Conservation (phyloP, 805 yeast species). For the Yarrowia sp. region DNA sequence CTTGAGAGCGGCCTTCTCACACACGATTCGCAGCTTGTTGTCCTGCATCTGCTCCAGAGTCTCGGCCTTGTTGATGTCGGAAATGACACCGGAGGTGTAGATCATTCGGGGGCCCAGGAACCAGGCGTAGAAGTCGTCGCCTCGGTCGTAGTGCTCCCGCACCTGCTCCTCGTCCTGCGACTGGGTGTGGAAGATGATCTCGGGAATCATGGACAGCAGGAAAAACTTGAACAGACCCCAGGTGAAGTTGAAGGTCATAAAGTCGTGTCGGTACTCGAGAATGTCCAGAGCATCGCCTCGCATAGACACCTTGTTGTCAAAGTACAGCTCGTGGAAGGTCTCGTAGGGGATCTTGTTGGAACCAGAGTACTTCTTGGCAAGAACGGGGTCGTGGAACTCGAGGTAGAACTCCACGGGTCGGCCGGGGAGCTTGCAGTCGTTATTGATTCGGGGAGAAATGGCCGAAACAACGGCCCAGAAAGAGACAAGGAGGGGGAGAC, state of each 20-base stretch:
- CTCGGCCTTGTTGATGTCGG: slow-evolving; percentile 74
- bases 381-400: slow-evolving; percentile 77
- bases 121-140: slow-evolving; percentile 94
- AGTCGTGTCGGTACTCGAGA: slow-evolving; percentile 87
- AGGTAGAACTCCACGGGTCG: slow-evolving; percentile 79
- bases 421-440: slow-evolving; percentile 76
- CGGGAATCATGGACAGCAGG: slow-evolving; percentile 88
- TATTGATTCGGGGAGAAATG: slow-evolving; percentile 80
- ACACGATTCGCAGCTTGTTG: slow-evolving; percentile 84
- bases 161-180: slow-evolving; percentile 97
- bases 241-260: slow-evolving; percentile 86
- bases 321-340: slow-evolving; percentile 87
- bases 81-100: slow-evolving; percentile 85
- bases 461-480: slow-evolving; percentile 83
- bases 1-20: slow-evolving; percentile 80
- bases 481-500: slow-evolving; percentile 76
- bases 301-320: slow-evolving; percentile 81
- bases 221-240: slow-evolving; percentile 77
- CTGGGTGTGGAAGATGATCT: slow-evolving; percentile 87
- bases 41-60: slow-evolving; percentile 77
- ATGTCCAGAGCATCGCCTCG: slow-evolving; percentile 87
- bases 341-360: slow-evolving; percentile 85
- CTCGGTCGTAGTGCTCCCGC: slow-evolving; percentile 93
- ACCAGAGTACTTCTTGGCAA: slow-evolving; percentile 74
- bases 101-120: slow-evolving; percentile 94